phyloP scores from a whole-genome alignment of 139 green algal species.

The Volvox reticuliferus region DNA sequence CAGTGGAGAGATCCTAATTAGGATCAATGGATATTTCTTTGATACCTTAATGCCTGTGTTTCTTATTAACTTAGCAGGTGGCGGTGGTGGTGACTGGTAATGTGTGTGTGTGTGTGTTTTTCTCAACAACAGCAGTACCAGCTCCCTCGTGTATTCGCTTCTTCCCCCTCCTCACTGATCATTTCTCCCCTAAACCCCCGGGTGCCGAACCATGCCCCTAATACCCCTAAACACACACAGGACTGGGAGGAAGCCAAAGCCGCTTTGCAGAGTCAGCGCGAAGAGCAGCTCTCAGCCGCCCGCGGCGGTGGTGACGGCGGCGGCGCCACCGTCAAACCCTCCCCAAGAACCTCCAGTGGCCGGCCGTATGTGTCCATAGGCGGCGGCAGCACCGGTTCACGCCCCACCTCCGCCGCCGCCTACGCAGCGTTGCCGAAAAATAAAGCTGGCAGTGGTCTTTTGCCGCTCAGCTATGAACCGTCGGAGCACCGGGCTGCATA shows the following conservation, averaged over 20 bases:
- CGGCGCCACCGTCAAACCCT: background rate
- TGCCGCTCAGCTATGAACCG: background rate
- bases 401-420: slow-evolving; percentile 34
- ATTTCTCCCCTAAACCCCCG: background rate
- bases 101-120: background rate
- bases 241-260: slow-evolving; percentile 49
- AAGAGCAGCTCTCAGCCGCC: slow-evolving; percentile 35
- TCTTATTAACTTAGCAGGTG: no score
- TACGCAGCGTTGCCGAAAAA: background rate
- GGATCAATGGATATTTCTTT: no score
- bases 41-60: no score
- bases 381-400: background rate
- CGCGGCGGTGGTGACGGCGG: background rate
- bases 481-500: background rate
- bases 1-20: no score
- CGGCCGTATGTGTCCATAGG: no score
- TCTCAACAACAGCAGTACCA: background rate
- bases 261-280: slow-evolving; percentile 37
- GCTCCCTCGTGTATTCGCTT: background rate
- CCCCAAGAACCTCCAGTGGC: background rate
- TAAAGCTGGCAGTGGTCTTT: background rate
- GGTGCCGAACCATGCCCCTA: background rate
- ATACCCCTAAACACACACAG: background rate
- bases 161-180: background rate
- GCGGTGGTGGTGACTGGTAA: no score